A percentile compares a stretch with the other conserved stretches of the same genome.
phyloP scores from a whole-genome alignment of 129 eudicot genomes.

The Helianthus tuberosus region DNA sequence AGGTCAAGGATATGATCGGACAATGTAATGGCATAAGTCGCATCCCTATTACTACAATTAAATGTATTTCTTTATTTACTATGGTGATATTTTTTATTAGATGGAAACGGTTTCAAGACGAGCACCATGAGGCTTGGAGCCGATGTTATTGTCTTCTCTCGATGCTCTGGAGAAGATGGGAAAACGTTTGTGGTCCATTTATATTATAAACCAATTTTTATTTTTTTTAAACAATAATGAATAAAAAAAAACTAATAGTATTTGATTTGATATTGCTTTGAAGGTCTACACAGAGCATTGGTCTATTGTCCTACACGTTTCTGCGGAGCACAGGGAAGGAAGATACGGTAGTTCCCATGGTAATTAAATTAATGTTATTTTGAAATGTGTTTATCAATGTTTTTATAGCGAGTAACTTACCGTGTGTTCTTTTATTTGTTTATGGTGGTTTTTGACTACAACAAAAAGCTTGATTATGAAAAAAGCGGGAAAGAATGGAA shows the following conservation, averaged over 20 bases:
- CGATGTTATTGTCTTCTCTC: conserved; percentile 94
- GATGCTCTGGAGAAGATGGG: conserved; percentile 62
- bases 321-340: conserved; percentile 83
- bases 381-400: not conserved
- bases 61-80: conserved; percentile 15
- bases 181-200: conserved; percentile 50
- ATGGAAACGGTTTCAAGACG: conserved; percentile 98
- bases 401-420: conserved; percentile 7
- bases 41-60: not conserved
- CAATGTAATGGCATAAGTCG: conserved; percentile 55
- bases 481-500: conserved; percentile 50
- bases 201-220: not conserved
- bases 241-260: not conserved
- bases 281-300: conserved; percentile 93
- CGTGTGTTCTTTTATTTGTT: not conserved
- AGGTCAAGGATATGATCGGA: conserved; percentile 82
- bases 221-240: no score
- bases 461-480: conserved; percentile 76
- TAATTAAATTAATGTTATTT: conserved; percentile 32
- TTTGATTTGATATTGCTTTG: conserved; percentile 15
- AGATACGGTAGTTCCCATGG: conserved; percentile 98
- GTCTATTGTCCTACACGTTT: conserved; percentile 87
- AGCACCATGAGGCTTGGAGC: conserved; percentile 99
- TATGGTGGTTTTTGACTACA: conserved; percentile 13
- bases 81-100: conserved; percentile 42